Evolutionary conservation across 768 basidiomycete genomes (phyloP), one percentile per base, ranked within the genome.

Genomic region (Panaeolus papilionaceus): DNA sequence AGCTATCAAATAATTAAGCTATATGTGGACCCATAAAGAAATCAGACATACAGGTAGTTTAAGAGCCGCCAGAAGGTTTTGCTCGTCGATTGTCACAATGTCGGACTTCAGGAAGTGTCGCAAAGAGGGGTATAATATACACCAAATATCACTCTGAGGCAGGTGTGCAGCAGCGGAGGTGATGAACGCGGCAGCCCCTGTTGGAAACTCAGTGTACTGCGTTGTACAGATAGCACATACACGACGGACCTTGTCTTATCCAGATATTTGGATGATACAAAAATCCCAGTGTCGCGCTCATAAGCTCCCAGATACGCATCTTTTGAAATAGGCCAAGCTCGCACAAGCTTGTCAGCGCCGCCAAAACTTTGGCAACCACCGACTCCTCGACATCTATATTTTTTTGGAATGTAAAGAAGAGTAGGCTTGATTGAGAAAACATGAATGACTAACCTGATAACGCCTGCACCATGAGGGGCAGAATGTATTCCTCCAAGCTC

Each of bases 381-480:
- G 88, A 92, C 76, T 99, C 97, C 77, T 99, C 98, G 7, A 95
- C 92, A 75, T 99, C 98, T 97, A 75, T 23, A 75, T 23, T 23
- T 23, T 47, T 7, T 38, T 66, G 18, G 1, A 45, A 64, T 38
- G 61, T 18, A 26, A 8, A 54, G 6, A 58, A 39, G 16, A 38
- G 11, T 63, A 38, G 45, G 26, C 26, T 2, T 2, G 1, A 33
- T 38, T 6, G 42, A 38, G 62, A 16, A 28, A n/a, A 54, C 38
- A 37, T 40, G 54, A 51, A 14, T 37, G 9, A 72, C 86, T 42
- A 66, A 96, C 97, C 97, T 64, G 95, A 95, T 33, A 99, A 79
- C 0, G 96, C 95, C 72, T 98, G 96, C 4, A 95, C 88, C 94
- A 99, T 96, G 67, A 99, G 78, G 0, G 98, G 98, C n/a, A 98